Evolutionary conservation across 2,329 filamentous ascomycete genomes (phyloP).

Genomic region (Ascochyta fabae): DNA sequence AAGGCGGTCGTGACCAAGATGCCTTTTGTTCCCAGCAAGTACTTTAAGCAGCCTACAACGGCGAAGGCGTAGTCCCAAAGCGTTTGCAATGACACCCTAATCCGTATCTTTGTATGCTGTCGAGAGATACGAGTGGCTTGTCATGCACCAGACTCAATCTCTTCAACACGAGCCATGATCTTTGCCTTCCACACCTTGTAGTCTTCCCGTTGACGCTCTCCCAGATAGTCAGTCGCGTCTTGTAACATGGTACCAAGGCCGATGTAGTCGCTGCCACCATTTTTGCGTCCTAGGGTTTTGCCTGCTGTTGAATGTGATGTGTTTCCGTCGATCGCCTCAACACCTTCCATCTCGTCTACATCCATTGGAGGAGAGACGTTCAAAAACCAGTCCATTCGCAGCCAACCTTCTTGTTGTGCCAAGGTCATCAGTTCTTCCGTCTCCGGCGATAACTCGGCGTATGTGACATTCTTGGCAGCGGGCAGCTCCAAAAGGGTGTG

Average conservation of each 20-base stretch:
- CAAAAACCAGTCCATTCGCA: conserved; percentile 64
- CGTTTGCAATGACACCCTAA: neutral
- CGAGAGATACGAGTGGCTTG: neutral
- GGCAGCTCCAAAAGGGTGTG: conserved; percentile 58
- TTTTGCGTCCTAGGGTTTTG: conserved; percentile 50
- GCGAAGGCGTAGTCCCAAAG: conserved; percentile 27
- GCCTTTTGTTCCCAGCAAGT: conserved; percentile 85
- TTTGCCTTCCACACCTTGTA: conserved; percentile 69
- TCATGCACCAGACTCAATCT: conserved; percentile 48
- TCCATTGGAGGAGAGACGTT: conserved; percentile 53
- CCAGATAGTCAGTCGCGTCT: conserved; percentile 74
- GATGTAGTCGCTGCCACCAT: conserved; percentile 53
- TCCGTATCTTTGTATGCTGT: neutral
- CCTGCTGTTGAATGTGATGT: conserved; percentile 32
- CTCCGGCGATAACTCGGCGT: conserved; percentile 52
- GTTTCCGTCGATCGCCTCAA: conserved; percentile 31
- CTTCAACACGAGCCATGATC: conserved; percentile 63
- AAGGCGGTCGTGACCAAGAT: conserved; percentile 82
- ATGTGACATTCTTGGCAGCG: conserved; percentile 56
- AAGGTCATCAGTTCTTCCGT: conserved; percentile 43
- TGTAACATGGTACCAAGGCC: conserved; percentile 74
- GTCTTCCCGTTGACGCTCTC: conserved; percentile 65
- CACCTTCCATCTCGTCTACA: conserved; percentile 36
- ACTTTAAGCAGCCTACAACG: conserved; percentile 58
- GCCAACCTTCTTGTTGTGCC: conserved; percentile 49